Evolutionary conservation across 331 rosid species (phyloP).

Genomic region (Stylosanthes scabra): DNA sequence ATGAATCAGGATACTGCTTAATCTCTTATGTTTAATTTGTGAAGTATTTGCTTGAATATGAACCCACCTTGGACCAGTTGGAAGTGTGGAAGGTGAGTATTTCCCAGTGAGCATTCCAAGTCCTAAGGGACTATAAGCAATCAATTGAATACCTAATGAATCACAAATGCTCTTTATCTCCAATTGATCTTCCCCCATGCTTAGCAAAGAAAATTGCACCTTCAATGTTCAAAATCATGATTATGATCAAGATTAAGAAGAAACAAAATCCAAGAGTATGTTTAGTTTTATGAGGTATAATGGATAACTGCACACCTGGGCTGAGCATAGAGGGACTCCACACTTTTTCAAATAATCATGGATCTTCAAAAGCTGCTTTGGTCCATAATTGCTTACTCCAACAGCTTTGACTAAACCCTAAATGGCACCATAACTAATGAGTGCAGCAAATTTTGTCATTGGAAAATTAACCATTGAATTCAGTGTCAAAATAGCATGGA

Average conservation of each 20-base stretch:
- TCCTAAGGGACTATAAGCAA: conserved; percentile 96
- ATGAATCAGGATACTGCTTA: conserved; percentile 6
- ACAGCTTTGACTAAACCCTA: conserved; percentile 94
- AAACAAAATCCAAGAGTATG: neutral
- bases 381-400: conserved; percentile 98
- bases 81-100: conserved; percentile 78
- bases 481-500: conserved; percentile 9
- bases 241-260: conserved; percentile 5
- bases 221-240: conserved; percentile 38
- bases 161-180: conserved; percentile 86
- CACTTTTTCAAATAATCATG: conserved; percentile 79
- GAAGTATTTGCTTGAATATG: conserved; percentile 17
- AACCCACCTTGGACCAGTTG: conserved; percentile 85
- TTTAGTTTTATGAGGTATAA: neutral
- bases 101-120: conserved; percentile 99
- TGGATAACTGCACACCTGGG: conserved; percentile 61
- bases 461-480: conserved; percentile 17
- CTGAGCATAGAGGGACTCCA: conserved; percentile 89
- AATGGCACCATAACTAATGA: conserved; percentile 36
- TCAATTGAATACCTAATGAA: conserved; percentile 79
- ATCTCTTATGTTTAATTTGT: neutral
- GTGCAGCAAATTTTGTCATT: neutral
- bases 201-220: conserved; percentile 95
- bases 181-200: conserved; percentile 85
- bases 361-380: conserved; percentile 87